Base-by-base conservation (phyloP, 495 filamentous ascomycete genomes). In the Xylaria venustula region DNA sequence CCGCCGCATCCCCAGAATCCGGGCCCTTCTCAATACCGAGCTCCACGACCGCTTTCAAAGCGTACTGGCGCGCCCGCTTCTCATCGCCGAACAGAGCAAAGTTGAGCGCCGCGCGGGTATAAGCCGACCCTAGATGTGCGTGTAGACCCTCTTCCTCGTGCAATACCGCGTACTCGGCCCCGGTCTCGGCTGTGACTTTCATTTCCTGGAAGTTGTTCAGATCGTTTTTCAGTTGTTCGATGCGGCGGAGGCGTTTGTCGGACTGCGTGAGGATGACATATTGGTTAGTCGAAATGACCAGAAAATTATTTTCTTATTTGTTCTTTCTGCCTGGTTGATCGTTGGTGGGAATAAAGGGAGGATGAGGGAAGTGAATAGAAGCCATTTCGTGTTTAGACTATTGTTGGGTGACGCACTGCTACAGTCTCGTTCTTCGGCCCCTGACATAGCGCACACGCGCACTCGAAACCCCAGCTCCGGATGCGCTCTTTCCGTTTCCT, bases 41-140 rank as follows among this genome's bases (percentile, higher is more conserved):
- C 11, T 74, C 75, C 5, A 63, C 72, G 1, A 49, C 69, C 19
- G 77, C 78, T 28, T 60, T 40, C 1, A 3, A 9, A 9, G 77
- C 78, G 59, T 72, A 77, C 48, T 65, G 59, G 2, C 36, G 58
- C 7, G 76, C 68, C 60, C 67, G 65, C n/a, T 64, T 65, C 53
- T 75, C 73, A 44, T 72, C 55, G 20, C 73, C 78, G 57, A 77
- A 76, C 34, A 78, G 70, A n/a, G 72, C 68, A 41, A 68, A 74
- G 44, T 79, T 71, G 14, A 80, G 62, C 42, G 78, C 78, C 5
- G 77, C 78, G 7, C 73, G 60, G 3, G 74, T 76, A 54, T 78
- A 75, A 3, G 69, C 72, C 8, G 67, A 68, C 4, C 70, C 73
- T 12, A 79, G 60, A 32, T 75, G 73, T 7, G 67, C 64, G n/a